These are phyloP conservation scores for Rhododendron kiyosumense DNA, from an alignment of 148 eudicot species.

Conservation along the genomic window DNA sequence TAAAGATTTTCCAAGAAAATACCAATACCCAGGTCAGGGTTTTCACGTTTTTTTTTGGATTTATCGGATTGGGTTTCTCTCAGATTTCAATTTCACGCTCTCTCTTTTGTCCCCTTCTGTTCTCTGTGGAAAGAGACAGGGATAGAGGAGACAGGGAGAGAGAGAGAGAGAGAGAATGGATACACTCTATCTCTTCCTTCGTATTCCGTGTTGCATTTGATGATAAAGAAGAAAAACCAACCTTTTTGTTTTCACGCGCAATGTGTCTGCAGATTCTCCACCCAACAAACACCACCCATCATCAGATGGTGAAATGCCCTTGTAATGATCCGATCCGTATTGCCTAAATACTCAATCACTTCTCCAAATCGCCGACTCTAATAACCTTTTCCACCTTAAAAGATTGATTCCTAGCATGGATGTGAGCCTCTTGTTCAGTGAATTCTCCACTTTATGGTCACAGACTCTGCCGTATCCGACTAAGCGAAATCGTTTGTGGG, in stretches of 20 bases:
- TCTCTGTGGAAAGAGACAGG: conserved; percentile 5
- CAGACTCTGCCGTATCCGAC: conserved; percentile 12
- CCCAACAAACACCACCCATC: too few relatives aligned
- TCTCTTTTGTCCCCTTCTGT: conserved; percentile 24
- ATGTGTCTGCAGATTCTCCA: conserved; percentile 39
- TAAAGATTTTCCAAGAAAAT: conserved; percentile 30
- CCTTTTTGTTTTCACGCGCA: conserved; percentile 47
- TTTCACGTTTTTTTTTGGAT: conserved; percentile 30
- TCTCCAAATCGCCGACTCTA: conserved; percentile 11
- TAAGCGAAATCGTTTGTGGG: conserved; percentile 14
- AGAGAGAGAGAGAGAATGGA: too few relatives aligned
- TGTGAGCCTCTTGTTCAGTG: conserved; percentile 28
- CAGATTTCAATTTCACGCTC: conserved; percentile 23
- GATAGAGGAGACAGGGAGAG: not conserved
- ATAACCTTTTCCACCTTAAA: conserved; percentile 10
- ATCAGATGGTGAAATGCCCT: conserved; percentile 66
- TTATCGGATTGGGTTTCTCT: conserved; percentile 18
- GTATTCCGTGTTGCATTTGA: conserved; percentile 18
- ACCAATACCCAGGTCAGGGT: conserved; percentile 46
- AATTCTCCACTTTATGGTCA: conserved; percentile 13
- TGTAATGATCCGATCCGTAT: conserved; percentile 27
- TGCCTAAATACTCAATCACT: not conserved
- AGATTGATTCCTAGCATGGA: conserved; percentile 25
- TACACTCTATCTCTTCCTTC: conserved; percentile 5
- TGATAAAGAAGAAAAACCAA: conserved; percentile 9